Conservation (phyloP, 352 stramenopile species). For the Pythium phragmiticola region DNA sequence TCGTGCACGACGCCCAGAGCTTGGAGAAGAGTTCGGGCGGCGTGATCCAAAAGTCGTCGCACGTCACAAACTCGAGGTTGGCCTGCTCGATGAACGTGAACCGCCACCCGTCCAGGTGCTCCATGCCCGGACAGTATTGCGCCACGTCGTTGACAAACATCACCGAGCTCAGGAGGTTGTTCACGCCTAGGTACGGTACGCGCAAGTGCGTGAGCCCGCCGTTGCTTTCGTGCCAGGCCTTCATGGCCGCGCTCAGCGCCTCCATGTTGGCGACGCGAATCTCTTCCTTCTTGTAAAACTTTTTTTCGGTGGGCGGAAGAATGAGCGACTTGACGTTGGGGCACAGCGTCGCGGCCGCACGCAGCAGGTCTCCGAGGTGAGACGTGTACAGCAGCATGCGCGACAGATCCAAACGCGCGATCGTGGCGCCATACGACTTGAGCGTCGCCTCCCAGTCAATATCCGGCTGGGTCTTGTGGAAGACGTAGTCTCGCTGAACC, state of each 20-base stretch:
- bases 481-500: conserved; percentile 4
- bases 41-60: conserved; percentile 12
- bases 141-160: conserved; percentile 14
- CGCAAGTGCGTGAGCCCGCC: conserved; percentile 21
- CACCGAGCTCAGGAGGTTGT: conserved; percentile 14
- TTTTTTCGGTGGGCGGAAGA: conserved; percentile 18
- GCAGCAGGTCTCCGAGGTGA: conserved; percentile 15
- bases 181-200: conserved; percentile 16
- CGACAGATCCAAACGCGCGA: conserved; percentile 23
- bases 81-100: conserved; percentile 25
- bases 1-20: conserved; percentile 10
- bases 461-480: conserved; percentile 15
- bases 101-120: conserved; percentile 29
- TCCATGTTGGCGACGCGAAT: conserved; percentile 16
- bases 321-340: conserved; percentile 24
- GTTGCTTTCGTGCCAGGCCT: conserved; percentile 23
- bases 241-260: conserved; percentile 22
- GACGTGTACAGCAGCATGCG: conserved; percentile 26
- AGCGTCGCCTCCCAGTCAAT: conserved; percentile 31
- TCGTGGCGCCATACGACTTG: neutral
- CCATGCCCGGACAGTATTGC: conserved; percentile 21
- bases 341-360: conserved; percentile 16
- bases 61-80: conserved; percentile 23
- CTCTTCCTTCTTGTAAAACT: conserved; percentile 12
- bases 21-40: conserved; percentile 6